Evolutionary conservation across 1,284 basidiomycete species (phyloP), one percentile per base, ranked within the genome.

Genomic region (Ceratobasidium sp.): DNA sequence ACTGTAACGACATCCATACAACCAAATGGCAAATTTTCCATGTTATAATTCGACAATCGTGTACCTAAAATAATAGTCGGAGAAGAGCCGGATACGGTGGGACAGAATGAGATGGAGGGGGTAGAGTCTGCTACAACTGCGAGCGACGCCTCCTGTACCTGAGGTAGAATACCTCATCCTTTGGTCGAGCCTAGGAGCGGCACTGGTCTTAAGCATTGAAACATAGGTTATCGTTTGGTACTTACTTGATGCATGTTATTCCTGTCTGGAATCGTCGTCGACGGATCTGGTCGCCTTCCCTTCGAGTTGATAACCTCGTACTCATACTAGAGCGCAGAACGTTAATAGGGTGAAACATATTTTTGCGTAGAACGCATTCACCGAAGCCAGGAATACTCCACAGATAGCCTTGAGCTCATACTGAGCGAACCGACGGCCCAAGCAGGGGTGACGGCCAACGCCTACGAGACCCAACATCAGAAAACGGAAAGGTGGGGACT

Each of bases 161-260:
- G 16, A 68, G 29, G 19, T 68, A 58, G 11, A 68, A 68, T 7
- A 37, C 43, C 16, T 68, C 51, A 19, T 39, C 43, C 43, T 59
- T 58, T 13, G 68, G 68, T 16, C 68, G 68, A 19, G 68, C 68
- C 68, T 71, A 37, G 6, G 8, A 31, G 41, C n/a, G 11, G 19
- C 24, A 31, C 48, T 16, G 29, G 24, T 27, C 29, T 58, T 31
- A 24, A n/a, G 16, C 16, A 31, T 19, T 37, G 16, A 53, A 24
- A 27, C 31, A 39, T 43, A 24, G 1, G 13, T 13, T 56, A 56
- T 48, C 37, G 27, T 29, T 63, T 27, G 6, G 14, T n/a, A 37
- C 48, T 51, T 27, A 69, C 65, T 29, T 69, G 65, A 24, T 69
- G 51, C n/a, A 69, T 54, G 22, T 69, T 69, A 37, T 69, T 69